phyloP scores from a whole-genome alignment of 1,284 basidiomycete species.

The Flammula alnicola region DNA sequence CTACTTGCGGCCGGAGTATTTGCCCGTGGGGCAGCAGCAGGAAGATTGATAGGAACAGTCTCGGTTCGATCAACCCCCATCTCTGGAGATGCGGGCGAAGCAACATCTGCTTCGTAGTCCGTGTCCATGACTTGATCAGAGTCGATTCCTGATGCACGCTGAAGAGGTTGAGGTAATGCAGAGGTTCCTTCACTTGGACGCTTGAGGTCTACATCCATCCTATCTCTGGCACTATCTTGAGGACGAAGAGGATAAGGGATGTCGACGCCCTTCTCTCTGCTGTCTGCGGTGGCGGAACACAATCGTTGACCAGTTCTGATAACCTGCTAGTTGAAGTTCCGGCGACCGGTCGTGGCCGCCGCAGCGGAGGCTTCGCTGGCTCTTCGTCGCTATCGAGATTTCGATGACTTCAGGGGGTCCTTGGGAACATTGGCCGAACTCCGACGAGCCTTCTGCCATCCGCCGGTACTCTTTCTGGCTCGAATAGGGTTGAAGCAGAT shows the following conservation, averaged over 20 bases:
- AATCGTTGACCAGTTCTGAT: not conserved
- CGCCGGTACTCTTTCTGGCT: not conserved
- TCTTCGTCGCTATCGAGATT: constrained; percentile 31
- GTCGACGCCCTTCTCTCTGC: not conserved
- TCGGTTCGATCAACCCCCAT: constrained; percentile 1
- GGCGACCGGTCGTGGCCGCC: no score
- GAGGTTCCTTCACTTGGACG: no score
- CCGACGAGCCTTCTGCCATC: not conserved
- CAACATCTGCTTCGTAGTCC: not conserved
- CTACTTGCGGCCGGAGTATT: not conserved
- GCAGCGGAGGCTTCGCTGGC: no score
- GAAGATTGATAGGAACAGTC: not conserved
- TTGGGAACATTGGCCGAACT: not conserved
- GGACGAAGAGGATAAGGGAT: no score
- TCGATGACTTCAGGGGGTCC: constrained; percentile 17
- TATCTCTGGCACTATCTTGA: no score
- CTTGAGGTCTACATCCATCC: no score
- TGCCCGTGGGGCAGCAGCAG: not conserved
- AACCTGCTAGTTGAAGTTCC: no score
- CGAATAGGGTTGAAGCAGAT: not conserved
- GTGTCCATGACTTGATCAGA: not conserved
- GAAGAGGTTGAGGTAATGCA: not conserved
- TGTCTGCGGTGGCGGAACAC: not conserved
- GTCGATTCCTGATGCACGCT: not conserved
- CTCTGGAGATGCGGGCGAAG: not conserved